Evolutionary conservation across 768 basidiomycete genomes (phyloP).

Genomic region (Mycena latifolia): DNA sequence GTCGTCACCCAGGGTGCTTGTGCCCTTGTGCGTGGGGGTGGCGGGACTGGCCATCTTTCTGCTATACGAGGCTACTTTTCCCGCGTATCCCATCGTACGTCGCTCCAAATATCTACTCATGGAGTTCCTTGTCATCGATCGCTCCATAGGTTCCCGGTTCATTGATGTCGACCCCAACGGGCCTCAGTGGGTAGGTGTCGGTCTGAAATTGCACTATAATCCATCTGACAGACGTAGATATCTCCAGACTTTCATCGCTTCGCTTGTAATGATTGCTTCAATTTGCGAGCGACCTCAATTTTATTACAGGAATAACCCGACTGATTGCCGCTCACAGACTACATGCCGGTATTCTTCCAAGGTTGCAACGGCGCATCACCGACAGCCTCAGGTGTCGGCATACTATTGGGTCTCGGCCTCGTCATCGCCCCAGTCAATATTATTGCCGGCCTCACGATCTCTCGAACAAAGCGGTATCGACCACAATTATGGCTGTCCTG

Average conservation of each 20-base stretch:
- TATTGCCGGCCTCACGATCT: no score
- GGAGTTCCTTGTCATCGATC: not conserved
- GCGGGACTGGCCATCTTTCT: slow-evolving; percentile 53
- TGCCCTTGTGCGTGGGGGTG: slow-evolving; percentile 57
- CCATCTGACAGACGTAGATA: no score
- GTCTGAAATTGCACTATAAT: no score
- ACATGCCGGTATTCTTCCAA: slow-evolving; percentile 57
- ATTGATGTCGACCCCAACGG: no score
- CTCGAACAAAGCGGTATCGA: no score
- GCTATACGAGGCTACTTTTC: slow-evolving; percentile 49
- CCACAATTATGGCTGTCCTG: slow-evolving; percentile 8
- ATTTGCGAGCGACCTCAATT: slow-evolving; percentile 1
- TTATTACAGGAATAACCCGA: no score
- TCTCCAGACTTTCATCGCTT: not conserved
- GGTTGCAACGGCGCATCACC: slow-evolving; percentile 49
- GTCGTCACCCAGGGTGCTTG: slow-evolving; percentile 53
- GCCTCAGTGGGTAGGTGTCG: no score
- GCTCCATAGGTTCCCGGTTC: no score
- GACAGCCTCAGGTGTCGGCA: slow-evolving; percentile 43
- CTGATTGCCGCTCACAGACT: no score
- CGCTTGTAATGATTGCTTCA: not conserved
- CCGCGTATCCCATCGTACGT: slow-evolving; percentile 40
- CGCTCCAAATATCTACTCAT: no score
- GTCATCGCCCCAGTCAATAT: not conserved
- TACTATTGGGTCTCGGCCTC: slow-evolving; percentile 7